Evolutionary conservation across 441 rosid species (phyloP), one percentile per base, ranked within the genome.

Genomic region (Erysimum cheiri): DNA sequence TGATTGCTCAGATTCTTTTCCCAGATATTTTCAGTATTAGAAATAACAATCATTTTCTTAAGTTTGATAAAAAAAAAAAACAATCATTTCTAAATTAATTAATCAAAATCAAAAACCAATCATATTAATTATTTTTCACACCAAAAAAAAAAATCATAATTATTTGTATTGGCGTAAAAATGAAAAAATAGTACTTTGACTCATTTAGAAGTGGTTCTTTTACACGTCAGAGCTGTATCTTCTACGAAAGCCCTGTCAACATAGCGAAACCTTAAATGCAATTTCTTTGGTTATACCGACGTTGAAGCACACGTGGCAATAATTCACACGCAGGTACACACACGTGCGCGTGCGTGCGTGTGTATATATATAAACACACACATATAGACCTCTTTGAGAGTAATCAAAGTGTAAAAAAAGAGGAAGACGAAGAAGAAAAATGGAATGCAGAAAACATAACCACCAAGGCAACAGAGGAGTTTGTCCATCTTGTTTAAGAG

Each of bases 401-500:
- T 8, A 4, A 64, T 33, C 44, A 29, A 35, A 66, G 32, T 41
- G 12, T 26, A 1, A 47, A 33, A 33, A 14, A 28, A 3, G 1
- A 28, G 15, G 69, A 1, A 56, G 71, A 4, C 76, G 10, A 81
- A 71, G 50, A 26, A 64, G 28, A 73, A 61, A 46, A 36, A 60
- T 58, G 69, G 79, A 50, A 9, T 90, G 98, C 84, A 70, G 64
- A 69, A 82, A 66, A 70, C 98, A 92, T 67, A 55, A 70, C 46
- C 82, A 81, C 50, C 77, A 69, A 26, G 77, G 80, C 7, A 69
- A 62, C 13, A 80, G 74, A 77, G 98, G 98, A 35, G 90, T 90
- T 29, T 93, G 98, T 63, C 81, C 98, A 0, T 83, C 76, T 47
- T 93, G 98, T 69, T 80, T 93, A 4, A 61, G 92, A 59, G 90